Base-by-base conservation (phyloP, 163 green algal genomes). In the Chloroidium sp. region DNA sequence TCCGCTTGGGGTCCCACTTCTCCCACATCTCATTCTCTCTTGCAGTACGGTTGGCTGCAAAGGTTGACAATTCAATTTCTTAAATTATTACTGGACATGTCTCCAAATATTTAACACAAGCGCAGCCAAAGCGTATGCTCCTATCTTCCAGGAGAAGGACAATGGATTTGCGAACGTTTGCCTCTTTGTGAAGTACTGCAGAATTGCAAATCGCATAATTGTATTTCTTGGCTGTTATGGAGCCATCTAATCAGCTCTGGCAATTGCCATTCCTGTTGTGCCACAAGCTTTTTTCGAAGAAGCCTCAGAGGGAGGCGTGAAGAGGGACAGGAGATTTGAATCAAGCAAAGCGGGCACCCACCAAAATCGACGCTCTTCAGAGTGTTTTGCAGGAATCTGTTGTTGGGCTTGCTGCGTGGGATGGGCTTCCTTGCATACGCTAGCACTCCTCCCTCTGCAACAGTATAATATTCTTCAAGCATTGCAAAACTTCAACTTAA, bases 11-110 rank as follows among this genome's bases (percentile, higher is more conserved):
- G 2, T 75, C 62, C 4, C 79, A 14, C 14, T 74, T n/a, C 2
- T 36, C 61, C 85, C 85, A 88, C 85, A 88, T 87, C 77, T 85
- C 82, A 57, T 88, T 81, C 75, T 88, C 85, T 62, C 85, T 74
- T 4, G 75, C 80, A 13, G 77, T 76, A 4, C 75, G 69, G 74
- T 88, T 88, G 69, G 85, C 82, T 60, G 75, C 80, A 76, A 14
- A 80, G 58, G 13, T 61, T 61, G 3, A 36, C 6, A 67, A 61
- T 62, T 57, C 13, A 61, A 14, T 60, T n/a, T 59, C 72, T 76
- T n/a, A 61, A 10, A 76, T 4, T 36, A 36, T 36, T 36, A 36
- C 36, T 36, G 36, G 36, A 36, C 36, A 36, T 36, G 36, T 36
- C 36, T 36, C 36, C 36, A 36, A 36, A 36, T 36, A 36, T 36